These are phyloP conservation scores for Plasmodium relictum DNA, from an alignment of 169 alveolate genomes.

Conservation along the genomic window DNA sequence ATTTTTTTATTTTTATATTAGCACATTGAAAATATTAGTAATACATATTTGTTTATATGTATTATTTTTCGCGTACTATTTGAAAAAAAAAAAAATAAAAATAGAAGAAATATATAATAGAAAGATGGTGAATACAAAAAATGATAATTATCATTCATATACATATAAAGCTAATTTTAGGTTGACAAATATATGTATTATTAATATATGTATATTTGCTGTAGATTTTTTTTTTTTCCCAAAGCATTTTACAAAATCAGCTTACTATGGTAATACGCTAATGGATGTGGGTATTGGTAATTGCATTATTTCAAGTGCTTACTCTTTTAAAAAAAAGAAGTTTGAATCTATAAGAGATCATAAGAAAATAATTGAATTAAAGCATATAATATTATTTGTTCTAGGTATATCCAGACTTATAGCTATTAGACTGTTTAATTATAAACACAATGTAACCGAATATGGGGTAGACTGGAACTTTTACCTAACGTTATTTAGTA, in stretches of 20 bases:
- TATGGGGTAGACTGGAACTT: constrained; percentile 73
- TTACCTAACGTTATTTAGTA: constrained; percentile 28
- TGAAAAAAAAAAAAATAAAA: background rate
- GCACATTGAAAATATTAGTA: background rate
- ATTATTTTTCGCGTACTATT: background rate
- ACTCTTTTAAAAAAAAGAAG: constrained; percentile 7
- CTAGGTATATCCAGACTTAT: constrained; percentile 46
- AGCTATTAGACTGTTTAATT: constrained; percentile 27
- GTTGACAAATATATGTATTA: constrained; percentile 34
- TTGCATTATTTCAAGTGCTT: constrained; percentile 53
- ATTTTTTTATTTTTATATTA: constrained; percentile 20
- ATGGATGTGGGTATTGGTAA: constrained; percentile 70
- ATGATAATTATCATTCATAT: no score
- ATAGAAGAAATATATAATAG: background rate
- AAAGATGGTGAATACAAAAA: no score
- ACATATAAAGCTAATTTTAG: no score
- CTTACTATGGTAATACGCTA: constrained; percentile 48
- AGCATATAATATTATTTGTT: constrained; percentile 31
- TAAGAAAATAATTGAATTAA: constrained; percentile 25
- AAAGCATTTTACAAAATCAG: constrained; percentile 49
- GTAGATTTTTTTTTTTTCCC: constrained; percentile 71
- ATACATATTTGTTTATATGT: background rate
- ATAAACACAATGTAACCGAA: constrained; percentile 46
- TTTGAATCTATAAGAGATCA: background rate
- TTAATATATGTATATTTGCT: constrained; percentile 46